Evolutionary conservation across 2,329 filamentous ascomycete genomes (phyloP).

Genomic region (Pseudopithomyces maydicus): DNA sequence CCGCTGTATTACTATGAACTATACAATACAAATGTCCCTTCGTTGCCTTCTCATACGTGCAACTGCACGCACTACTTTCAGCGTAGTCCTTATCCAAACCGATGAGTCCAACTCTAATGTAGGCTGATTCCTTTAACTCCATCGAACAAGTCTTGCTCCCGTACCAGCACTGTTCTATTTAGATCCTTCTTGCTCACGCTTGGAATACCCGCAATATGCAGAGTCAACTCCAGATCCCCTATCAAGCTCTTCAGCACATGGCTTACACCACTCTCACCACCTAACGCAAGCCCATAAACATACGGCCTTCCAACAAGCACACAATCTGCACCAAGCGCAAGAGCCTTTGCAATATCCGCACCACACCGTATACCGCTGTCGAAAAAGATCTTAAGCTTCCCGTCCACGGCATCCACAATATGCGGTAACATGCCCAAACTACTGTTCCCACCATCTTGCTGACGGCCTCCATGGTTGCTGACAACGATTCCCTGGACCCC

Average conservation of each 20-base stretch:
- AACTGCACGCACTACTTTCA: too few species aligned
- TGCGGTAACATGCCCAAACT: constrained; percentile 61
- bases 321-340: constrained; percentile 61
- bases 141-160: not conserved
- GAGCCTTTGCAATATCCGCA: constrained; percentile 57
- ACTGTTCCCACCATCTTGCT: constrained; percentile 57
- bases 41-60: too few species aligned
- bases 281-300: constrained; percentile 63
- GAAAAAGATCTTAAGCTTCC: constrained; percentile 50
- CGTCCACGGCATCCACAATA: constrained; percentile 56
- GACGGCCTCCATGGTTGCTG: constrained; percentile 59
- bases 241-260: constrained; percentile 25
- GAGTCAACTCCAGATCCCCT: constrained; percentile 26
- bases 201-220: constrained; percentile 30
- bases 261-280: constrained; percentile 60
- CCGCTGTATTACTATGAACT: too few species aligned
- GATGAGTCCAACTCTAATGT: not conserved
- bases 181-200: constrained; percentile 24
- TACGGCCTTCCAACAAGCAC: constrained; percentile 63
- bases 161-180: constrained; percentile 25
- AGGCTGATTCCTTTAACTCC: not conserved
- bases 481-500: constrained; percentile 58
- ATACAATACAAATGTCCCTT: too few species aligned
- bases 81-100: too few species aligned
- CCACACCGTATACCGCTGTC: constrained; percentile 58